These are phyloP conservation scores for Verbascum thapsus DNA, from an alignment of 257 asterid species.

Conservation along the genomic window DNA sequence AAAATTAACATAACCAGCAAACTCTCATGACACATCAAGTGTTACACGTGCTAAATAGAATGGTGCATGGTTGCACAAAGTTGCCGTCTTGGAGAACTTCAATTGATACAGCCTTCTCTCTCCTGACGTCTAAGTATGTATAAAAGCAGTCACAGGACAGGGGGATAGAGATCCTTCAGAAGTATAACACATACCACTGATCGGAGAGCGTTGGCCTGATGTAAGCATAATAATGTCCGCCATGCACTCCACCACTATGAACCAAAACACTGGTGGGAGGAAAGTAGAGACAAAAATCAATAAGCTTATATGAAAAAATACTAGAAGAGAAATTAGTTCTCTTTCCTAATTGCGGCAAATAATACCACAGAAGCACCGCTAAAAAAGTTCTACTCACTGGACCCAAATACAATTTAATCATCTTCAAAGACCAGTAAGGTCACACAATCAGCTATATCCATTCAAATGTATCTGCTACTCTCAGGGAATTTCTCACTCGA, in stretches of 20 bases:
- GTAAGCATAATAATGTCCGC: slow-evolving; percentile 97
- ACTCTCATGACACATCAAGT: slow-evolving; percentile 23
- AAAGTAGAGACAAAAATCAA: slow-evolving; percentile 22
- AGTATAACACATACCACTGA: slow-evolving; percentile 62
- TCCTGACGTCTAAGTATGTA: background rate
- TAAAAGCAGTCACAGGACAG: background rate
- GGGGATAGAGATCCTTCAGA: background rate
- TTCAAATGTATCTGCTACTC: slow-evolving; percentile 9
- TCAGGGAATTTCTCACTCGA: too few species aligned
- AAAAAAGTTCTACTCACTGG: background rate
- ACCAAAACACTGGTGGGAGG: slow-evolving; percentile 84
- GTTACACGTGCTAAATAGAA: background rate
- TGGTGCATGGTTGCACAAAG: slow-evolving; percentile 1
- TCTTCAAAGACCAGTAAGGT: slow-evolving; percentile 19
- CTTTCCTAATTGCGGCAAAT: slow-evolving; percentile 1
- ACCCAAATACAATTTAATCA: slow-evolving; percentile 5
- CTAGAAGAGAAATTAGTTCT: background rate
- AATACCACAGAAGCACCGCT: slow-evolving; percentile 14
- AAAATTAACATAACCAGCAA: slow-evolving; percentile 17
- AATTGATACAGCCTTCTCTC: slow-evolving; percentile 15
- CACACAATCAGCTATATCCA: slow-evolving; percentile 5
- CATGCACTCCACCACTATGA: slow-evolving; percentile 96
- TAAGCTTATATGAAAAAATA: slow-evolving; percentile 7
- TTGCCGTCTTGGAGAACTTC: background rate
- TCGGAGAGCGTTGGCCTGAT: slow-evolving; percentile 93